These are phyloP conservation scores for Zelopaecilomyces penicillatus DNA, from an alignment of 2,329 filamentous ascomycete species.

Conservation along the genomic window DNA sequence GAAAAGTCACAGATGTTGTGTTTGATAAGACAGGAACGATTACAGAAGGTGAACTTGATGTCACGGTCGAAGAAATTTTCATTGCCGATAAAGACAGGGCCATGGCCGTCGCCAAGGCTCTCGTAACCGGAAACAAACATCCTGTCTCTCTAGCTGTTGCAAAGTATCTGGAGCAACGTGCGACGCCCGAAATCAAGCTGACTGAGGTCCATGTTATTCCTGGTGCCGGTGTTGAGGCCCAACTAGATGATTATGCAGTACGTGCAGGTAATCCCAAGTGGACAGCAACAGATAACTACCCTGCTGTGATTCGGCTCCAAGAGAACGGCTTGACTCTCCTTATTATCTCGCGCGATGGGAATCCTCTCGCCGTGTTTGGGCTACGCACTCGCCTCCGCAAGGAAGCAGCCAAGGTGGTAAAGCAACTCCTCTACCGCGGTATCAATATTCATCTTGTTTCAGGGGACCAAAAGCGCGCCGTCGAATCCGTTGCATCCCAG, in stretches of 20 bases:
- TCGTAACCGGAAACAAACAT: conserved; percentile 35
- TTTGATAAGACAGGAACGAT: conserved; percentile 88
- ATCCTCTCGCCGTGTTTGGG: conserved; percentile 39
- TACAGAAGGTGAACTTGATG: conserved; percentile 42
- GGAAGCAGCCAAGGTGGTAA: conserved; percentile 36
- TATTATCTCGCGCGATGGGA: conserved; percentile 16
- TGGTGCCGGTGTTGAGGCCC: conserved; percentile 32
- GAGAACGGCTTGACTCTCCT: conserved; percentile 18
- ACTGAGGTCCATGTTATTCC: conserved; percentile 27
- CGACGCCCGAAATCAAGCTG: conserved; percentile 9
- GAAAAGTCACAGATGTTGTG: conserved; percentile 66
- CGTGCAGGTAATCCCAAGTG: conserved; percentile 39
- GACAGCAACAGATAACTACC: conserved; percentile 21
- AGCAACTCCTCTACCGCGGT: conserved; percentile 34
- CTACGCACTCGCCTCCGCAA: conserved; percentile 29
- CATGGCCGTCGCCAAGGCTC: conserved; percentile 17
- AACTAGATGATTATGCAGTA: conserved; percentile 18
- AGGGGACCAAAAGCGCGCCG: conserved; percentile 82
- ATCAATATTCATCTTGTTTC: conserved; percentile 56
- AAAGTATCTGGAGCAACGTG: conserved; percentile 25
- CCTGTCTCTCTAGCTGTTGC: conserved; percentile 42
- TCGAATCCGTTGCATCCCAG: conserved; percentile 64
- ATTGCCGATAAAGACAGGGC: conserved; percentile 14
- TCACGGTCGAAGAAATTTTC: conserved; percentile 15
- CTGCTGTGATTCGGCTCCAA: conserved; percentile 13